A percentile compares a stretch with the other conserved stretches of the same genome.
phyloP scores from a whole-genome alignment of 441 rosid species.

The Gossypium laxum region DNA sequence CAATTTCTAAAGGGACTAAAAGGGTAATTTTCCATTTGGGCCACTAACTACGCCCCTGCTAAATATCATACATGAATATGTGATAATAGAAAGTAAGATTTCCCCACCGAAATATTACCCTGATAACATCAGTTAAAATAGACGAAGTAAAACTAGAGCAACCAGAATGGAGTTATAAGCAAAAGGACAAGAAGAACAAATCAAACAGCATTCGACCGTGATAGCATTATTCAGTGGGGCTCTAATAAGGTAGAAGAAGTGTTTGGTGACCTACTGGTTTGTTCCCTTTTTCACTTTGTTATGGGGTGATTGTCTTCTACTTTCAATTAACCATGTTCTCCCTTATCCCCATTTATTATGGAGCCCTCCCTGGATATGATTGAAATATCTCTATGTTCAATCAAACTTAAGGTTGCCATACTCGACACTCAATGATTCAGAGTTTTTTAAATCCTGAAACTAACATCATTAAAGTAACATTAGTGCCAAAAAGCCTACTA shows the following conservation, averaged over 20 bases:
- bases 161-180: background rate
- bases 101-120: no score
- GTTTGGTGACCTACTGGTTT: background rate
- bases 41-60: no score
- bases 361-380: background rate
- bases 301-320: background rate
- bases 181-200: conserved; percentile 4
- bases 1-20: no score
- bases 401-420: background rate
- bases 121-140: background rate
- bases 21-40: no score
- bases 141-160: background rate
- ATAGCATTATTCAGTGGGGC: background rate
- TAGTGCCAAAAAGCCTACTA: background rate
- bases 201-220: background rate
- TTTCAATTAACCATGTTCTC: background rate
- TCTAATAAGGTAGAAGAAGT: background rate
- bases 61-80: no score
- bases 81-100: no score
- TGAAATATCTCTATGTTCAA: background rate
- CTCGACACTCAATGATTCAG: background rate
- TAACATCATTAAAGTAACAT: background rate
- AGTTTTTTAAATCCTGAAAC: background rate
- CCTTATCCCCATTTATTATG: background rate
- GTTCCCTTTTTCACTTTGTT: background rate